phyloP scores from a whole-genome alignment of 106 monocot genomes.

The Dioscorea zingiberensis region DNA sequence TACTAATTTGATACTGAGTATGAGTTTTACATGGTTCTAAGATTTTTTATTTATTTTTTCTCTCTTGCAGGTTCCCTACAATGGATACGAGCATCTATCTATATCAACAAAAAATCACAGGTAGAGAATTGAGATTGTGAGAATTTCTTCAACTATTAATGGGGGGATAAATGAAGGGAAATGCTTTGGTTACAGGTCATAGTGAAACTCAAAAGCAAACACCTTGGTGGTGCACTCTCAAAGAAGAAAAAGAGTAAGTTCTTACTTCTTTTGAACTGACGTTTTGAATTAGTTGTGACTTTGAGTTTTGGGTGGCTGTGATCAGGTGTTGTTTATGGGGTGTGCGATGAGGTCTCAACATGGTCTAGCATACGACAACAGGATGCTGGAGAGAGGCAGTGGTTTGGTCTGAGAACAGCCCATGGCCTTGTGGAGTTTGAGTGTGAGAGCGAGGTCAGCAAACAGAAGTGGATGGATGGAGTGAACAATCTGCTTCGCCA shows the following conservation, averaged over 20 bases:
- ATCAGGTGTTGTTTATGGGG: conserved; percentile 72
- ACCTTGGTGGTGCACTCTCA: conserved; percentile 66
- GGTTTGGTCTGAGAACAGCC: conserved; percentile 59
- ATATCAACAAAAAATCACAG: conserved; percentile 87
- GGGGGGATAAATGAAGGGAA: background rate
- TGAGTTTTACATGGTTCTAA: too few relatives aligned
- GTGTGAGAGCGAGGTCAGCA: conserved; percentile 44
- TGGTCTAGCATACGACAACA: conserved; percentile 13
- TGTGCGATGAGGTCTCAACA: conserved; percentile 41
- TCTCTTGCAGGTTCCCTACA: conserved; percentile 42
- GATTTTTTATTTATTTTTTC: too few relatives aligned
- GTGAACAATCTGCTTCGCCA: conserved; percentile 45
- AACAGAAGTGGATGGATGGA: conserved; percentile 58
- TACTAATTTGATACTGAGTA: too few relatives aligned
- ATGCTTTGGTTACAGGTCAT: conserved; percentile 49
- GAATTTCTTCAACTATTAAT: background rate
- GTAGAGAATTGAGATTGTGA: conserved; percentile 16
- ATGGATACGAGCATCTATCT: conserved; percentile 54
- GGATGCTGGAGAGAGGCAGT: conserved; percentile 12
- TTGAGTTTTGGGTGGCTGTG: background rate
- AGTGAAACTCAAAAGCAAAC: conserved; percentile 75
- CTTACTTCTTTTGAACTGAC: background rate
- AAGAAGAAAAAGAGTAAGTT: conserved; percentile 82
- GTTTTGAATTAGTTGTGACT: background rate
- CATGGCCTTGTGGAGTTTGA: conserved; percentile 53